Evolutionary conservation across 139 green algal species (phyloP).

Genomic region (Micractinium conductrix): DNA sequence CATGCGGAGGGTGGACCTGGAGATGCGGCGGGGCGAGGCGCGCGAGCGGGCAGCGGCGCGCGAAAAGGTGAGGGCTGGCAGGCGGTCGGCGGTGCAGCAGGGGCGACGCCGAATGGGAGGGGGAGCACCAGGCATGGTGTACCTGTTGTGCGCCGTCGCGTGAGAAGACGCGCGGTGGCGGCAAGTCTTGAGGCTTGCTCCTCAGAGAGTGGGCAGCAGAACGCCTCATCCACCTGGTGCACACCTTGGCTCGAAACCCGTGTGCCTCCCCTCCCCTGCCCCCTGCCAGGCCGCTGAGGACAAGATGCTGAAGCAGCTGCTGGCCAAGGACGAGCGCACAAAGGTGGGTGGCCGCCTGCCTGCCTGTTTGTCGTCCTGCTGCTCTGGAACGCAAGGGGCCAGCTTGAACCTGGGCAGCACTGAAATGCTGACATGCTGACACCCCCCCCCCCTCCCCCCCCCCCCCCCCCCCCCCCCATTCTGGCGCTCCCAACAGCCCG

Average conservation of each 20-base stretch:
- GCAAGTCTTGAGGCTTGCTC: too few relatives aligned
- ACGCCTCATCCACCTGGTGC: too few relatives aligned
- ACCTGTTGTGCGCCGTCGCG: neutral
- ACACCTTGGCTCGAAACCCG: neutral
- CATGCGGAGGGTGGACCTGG: slow-evolving; percentile 46
- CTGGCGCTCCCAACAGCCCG: neutral
- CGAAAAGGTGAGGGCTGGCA: slow-evolving; percentile 36
- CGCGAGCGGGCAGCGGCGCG: slow-evolving; percentile 28
- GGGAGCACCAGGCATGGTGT: too few relatives aligned
- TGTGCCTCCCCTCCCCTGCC: neutral
- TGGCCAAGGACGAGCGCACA: slow-evolving; percentile 18
- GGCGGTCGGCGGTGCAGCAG: too few relatives aligned
- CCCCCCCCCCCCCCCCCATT: neutral
- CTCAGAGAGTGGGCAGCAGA: too few relatives aligned
- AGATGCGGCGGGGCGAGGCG: slow-evolving; percentile 32
- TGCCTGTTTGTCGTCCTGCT: too few relatives aligned
- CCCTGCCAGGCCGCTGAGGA: slow-evolving; percentile 42
- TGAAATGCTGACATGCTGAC: too few relatives aligned
- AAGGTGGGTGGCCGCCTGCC: neutral
- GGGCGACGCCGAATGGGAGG: too few relatives aligned
- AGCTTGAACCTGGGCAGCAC: too few relatives aligned
- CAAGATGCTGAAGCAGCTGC: slow-evolving; percentile 46
- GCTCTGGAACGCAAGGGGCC: neutral
- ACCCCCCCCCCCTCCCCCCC: neutral
- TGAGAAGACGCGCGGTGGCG: too few relatives aligned